Evolutionary conservation across 768 basidiomycete genomes (phyloP).

Genomic region (Antrodiella citrinella): DNA sequence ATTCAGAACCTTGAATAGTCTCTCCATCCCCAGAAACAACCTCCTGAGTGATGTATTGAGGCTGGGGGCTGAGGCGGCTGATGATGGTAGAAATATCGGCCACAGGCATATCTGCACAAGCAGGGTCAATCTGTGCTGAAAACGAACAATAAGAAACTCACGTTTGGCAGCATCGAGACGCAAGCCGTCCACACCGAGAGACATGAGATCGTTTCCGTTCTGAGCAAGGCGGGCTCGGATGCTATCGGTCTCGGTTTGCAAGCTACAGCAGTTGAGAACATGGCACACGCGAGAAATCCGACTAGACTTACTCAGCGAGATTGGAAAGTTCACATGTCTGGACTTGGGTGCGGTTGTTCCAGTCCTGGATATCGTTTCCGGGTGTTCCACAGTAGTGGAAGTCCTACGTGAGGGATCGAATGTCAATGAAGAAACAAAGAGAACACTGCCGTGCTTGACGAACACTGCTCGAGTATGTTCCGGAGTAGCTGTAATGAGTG

Average conservation of each 20-base stretch:
- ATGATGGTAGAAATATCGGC: constrained; percentile 48
- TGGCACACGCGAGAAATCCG: constrained; percentile 1
- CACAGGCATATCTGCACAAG: constrained; percentile 43
- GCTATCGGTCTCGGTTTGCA: constrained; percentile 54
- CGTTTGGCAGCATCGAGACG: constrained; percentile 64
- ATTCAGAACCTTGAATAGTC: constrained; percentile 46
- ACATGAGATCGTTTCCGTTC: constrained; percentile 54
- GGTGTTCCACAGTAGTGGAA: constrained; percentile 60
- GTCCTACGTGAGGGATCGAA: constrained; percentile 25
- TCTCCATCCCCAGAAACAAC: constrained; percentile 40
- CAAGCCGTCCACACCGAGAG: constrained; percentile 54
- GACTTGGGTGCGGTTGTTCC: constrained; percentile 43
- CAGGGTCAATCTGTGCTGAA: neutral
- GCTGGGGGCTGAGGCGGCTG: constrained; percentile 29
- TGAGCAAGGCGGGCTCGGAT: constrained; percentile 44
- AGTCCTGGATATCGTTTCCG: constrained; percentile 48
- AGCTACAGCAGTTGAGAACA: constrained; percentile 24
- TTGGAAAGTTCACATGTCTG: constrained; percentile 29
- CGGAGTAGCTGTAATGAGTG: constrained; percentile 38
- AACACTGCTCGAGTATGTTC: constrained; percentile 24
- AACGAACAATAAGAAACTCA: constrained; percentile 20
- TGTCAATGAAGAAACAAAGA: too few relatives aligned
- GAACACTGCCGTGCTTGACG: too few relatives aligned
- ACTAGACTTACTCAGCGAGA: constrained; percentile 30
- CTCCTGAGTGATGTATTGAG: constrained; percentile 58